A percentile compares a stretch with the other conserved stretches of the same genome.
Evolutionary conservation across 768 basidiomycete species (phyloP).

Genomic region (Trametes maxima): DNA sequence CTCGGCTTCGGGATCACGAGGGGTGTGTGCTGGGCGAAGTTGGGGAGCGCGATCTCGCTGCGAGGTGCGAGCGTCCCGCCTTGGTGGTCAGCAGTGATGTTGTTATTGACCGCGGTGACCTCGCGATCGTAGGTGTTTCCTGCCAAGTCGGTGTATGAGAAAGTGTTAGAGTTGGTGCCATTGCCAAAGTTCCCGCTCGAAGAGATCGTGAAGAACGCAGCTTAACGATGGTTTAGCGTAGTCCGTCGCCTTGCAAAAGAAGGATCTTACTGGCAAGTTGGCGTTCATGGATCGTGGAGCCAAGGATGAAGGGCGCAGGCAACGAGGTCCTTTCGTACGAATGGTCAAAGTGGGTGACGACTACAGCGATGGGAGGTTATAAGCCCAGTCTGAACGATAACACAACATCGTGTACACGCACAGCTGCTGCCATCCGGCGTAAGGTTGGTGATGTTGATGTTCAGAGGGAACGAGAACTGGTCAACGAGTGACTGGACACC

Average conservation of each 20-base stretch:
- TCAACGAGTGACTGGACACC: conserved; percentile 48
- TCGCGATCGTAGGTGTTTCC: conserved; percentile 65
- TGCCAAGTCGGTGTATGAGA: conserved; percentile 57
- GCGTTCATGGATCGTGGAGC: conserved; percentile 57
- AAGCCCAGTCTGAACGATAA: neutral
- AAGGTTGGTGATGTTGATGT: conserved; percentile 42
- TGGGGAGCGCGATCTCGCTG: neutral
- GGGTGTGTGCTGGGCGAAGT: conserved; percentile 9
- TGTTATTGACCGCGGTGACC: conserved; percentile 62
- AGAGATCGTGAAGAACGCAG: conserved; percentile 50
- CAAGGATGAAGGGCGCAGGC: conserved; percentile 60
- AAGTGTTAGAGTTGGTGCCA: conserved; percentile 70
- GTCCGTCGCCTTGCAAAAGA: neutral
- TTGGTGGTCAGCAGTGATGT: conserved; percentile 61
- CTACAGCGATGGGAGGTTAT: conserved; percentile 34
- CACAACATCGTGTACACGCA: conserved; percentile 9
- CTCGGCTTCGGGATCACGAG: conserved; percentile 29
- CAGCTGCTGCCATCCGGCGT: conserved; percentile 37
- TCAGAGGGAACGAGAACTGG: conserved; percentile 55
- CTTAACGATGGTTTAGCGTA: conserved; percentile 31
- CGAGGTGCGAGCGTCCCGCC: conserved; percentile 49
- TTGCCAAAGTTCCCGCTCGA: conserved; percentile 59
- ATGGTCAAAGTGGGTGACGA: conserved; percentile 61
- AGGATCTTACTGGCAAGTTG: conserved; percentile 58
- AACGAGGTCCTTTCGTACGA: conserved; percentile 62